These are phyloP conservation scores for Talaromyces sp. DNA, from an alignment of 2,329 filamentous ascomycete species.

Conservation along the genomic window DNA sequence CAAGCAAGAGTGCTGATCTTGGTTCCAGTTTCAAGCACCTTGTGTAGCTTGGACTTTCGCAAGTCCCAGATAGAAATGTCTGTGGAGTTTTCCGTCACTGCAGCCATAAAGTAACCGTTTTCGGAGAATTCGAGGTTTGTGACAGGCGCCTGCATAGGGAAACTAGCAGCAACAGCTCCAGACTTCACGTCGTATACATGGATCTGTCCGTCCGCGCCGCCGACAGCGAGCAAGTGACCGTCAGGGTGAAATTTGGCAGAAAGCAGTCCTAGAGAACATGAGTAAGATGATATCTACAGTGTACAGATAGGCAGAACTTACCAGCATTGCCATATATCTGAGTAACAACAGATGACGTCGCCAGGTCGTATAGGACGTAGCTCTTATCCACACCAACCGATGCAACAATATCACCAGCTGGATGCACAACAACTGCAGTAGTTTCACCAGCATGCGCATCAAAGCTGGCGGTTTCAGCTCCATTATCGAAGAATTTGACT, in stretches of 20 bases:
- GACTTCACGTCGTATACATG: slow-evolving; percentile 85
- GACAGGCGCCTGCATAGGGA: slow-evolving; percentile 63
- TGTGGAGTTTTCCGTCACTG: slow-evolving; percentile 71
- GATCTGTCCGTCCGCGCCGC: slow-evolving; percentile 74
- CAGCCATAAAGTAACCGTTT: slow-evolving; percentile 94
- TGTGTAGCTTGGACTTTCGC: slow-evolving; percentile 75
- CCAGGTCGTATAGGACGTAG: slow-evolving; percentile 82
- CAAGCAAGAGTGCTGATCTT: slow-evolving; percentile 73
- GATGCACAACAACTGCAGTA: slow-evolving; percentile 75
- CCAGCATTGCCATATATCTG: slow-evolving; percentile 77
- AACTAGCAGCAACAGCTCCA: slow-evolving; percentile 71
- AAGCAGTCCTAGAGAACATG: slow-evolving; percentile 59
- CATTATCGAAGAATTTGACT: slow-evolving; percentile 75
- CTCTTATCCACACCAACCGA: slow-evolving; percentile 91
- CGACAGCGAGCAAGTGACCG: slow-evolving; percentile 86
- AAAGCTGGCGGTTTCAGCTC: slow-evolving; percentile 65
- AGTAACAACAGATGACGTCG: slow-evolving; percentile 63
- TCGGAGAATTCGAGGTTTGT: slow-evolving; percentile 83
- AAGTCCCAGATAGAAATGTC: slow-evolving; percentile 86
- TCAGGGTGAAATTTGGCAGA: slow-evolving; percentile 89
- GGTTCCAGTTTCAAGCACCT: slow-evolving; percentile 80
- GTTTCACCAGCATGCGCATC: slow-evolving; percentile 79
- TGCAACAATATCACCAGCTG: slow-evolving; percentile 75
- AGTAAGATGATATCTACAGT: slow-evolving; percentile 1
- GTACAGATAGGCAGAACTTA: slow-evolving; percentile 45